Conservation (phyloP, 495 filamentous ascomycete species). For the Geoglossum glabrum region DNA sequence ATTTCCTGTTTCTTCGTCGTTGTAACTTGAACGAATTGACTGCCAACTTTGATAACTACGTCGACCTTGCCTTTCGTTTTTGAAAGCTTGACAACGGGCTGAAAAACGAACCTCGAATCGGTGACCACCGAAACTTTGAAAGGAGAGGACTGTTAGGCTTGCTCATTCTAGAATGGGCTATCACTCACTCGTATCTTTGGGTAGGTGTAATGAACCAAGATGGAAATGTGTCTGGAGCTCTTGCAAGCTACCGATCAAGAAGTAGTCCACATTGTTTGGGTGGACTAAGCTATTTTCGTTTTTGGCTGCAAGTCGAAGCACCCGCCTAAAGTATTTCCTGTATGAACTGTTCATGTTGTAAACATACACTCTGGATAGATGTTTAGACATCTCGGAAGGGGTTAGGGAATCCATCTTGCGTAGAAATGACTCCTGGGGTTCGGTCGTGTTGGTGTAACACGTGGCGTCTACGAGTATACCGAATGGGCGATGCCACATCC, state of each 20-base stretch:
- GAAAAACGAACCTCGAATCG: slow-evolving; percentile 40
- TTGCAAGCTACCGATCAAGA: slow-evolving; percentile 35
- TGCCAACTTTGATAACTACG: slow-evolving; percentile 41
- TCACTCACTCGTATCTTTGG: slow-evolving; percentile 32
- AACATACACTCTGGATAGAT: slow-evolving; percentile 35
- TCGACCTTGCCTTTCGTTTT: slow-evolving; percentile 47
- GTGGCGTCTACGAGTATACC: slow-evolving; percentile 44
- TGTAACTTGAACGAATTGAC: slow-evolving; percentile 46
- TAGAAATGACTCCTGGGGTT: slow-evolving; percentile 37
- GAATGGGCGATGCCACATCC: slow-evolving; percentile 45
- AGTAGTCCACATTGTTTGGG: slow-evolving; percentile 38
- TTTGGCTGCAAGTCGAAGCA: slow-evolving; percentile 33
- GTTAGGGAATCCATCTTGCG: slow-evolving; percentile 35
- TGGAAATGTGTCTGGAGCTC: slow-evolving; percentile 46
- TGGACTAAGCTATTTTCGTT: slow-evolving; percentile 33
- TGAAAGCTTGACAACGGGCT: slow-evolving; percentile 39
- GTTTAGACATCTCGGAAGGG: slow-evolving; percentile 33
- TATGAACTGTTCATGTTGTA: slow-evolving; percentile 51
- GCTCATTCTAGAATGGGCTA: background rate
- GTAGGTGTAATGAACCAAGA: slow-evolving; percentile 37
- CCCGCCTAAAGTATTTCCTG: slow-evolving; percentile 39
- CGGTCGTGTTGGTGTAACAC: slow-evolving; percentile 39
- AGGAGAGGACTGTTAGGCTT: background rate
- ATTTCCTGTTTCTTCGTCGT: slow-evolving; percentile 46
- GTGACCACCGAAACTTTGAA: slow-evolving; percentile 33